These are phyloP conservation scores for Penicillium sp. DNA, from an alignment of 2,329 filamentous ascomycete species.

Conservation along the genomic window DNA sequence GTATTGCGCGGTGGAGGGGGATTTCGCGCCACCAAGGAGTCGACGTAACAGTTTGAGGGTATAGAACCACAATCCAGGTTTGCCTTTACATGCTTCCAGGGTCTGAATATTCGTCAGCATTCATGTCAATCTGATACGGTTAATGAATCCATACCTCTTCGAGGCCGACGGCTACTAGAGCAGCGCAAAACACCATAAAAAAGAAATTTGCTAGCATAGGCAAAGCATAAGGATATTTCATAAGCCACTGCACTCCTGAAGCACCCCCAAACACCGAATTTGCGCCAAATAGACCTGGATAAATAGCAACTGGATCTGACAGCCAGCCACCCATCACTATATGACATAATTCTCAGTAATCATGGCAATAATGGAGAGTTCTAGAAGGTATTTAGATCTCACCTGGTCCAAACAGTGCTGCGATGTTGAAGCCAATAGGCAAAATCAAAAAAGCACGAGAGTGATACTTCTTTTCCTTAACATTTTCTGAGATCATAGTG, in stretches of 20 bases:
- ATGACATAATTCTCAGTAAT: background rate
- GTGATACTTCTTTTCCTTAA: constrained; percentile 63
- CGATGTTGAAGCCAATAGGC: constrained; percentile 65
- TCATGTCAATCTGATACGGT: background rate
- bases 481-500: constrained; percentile 64
- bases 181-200: constrained; percentile 54
- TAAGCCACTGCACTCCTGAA: constrained; percentile 58
- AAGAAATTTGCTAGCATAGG: constrained; percentile 63
- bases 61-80: constrained; percentile 43
- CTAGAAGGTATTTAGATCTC: constrained; percentile 15
- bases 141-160: constrained; percentile 49
- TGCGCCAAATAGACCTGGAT: constrained; percentile 60
- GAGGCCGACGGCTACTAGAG: constrained; percentile 58
- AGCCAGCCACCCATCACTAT: constrained; percentile 61
- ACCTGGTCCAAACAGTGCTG: constrained; percentile 50
- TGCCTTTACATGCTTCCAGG: constrained; percentile 43
- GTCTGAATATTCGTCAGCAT: constrained; percentile 36
- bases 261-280: constrained; percentile 54
- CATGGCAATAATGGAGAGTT: background rate
- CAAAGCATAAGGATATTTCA: constrained; percentile 62
- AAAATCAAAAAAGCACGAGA: constrained; percentile 55
- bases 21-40: constrained; percentile 21
- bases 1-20: constrained; percentile 30
- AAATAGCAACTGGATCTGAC: constrained; percentile 61
- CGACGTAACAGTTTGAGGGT: constrained; percentile 27